These are phyloP conservation scores for Xylariomycetidae sp. DNA, from an alignment of 2,329 filamentous ascomycete species.

Conservation along the genomic window DNA sequence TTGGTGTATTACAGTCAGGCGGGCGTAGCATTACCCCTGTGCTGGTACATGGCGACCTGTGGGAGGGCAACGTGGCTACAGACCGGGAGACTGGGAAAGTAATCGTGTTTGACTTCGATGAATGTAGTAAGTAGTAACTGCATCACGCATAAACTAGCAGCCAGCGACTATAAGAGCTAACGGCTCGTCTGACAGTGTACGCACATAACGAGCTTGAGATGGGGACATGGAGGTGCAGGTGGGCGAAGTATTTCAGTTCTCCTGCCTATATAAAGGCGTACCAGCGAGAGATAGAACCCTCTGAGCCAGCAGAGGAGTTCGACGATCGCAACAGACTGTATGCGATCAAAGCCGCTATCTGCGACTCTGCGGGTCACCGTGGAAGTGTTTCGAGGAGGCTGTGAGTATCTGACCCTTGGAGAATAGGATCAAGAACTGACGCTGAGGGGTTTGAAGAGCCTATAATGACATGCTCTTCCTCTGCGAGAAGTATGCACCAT, in stretches of 20 bases:
- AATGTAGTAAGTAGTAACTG: too few species aligned
- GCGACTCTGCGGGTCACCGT: slow-evolving; percentile 17
- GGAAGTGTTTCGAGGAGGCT: slow-evolving; percentile 19
- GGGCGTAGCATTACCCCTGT: slow-evolving; percentile 7
- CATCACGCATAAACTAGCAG: too few species aligned
- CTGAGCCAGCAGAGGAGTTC: slow-evolving; percentile 14
- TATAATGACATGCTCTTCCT: slow-evolving; percentile 34
- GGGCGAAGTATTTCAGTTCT: slow-evolving; percentile 13
- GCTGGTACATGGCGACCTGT: slow-evolving; percentile 11
- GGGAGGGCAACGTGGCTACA: slow-evolving; percentile 9
- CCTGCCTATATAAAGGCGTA: slow-evolving; percentile 9
- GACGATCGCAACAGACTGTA: slow-evolving; percentile 18
- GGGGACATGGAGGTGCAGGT: slow-evolving; percentile 11
- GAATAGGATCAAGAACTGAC: too few species aligned
- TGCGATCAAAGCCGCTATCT: slow-evolving; percentile 11
- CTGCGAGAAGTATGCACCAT: slow-evolving; percentile 30
- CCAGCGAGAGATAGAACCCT: slow-evolving; percentile 7
- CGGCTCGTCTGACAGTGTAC: too few species aligned
- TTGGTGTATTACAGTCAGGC: slow-evolving; percentile 9
- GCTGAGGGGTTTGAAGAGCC: slow-evolving; percentile 15
- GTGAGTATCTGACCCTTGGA: slow-evolving; percentile 11
- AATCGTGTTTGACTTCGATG: slow-evolving; percentile 12
- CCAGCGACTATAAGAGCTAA: too few species aligned
- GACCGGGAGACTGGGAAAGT: slow-evolving; percentile 8
- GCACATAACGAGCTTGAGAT: slow-evolving; percentile 17